A percentile compares a stretch with the other conserved stretches of the same genome.
Conservation (phyloP, 2,329 filamentous ascomycete genomes). For the Tetracladium maxilliforme region DNA sequence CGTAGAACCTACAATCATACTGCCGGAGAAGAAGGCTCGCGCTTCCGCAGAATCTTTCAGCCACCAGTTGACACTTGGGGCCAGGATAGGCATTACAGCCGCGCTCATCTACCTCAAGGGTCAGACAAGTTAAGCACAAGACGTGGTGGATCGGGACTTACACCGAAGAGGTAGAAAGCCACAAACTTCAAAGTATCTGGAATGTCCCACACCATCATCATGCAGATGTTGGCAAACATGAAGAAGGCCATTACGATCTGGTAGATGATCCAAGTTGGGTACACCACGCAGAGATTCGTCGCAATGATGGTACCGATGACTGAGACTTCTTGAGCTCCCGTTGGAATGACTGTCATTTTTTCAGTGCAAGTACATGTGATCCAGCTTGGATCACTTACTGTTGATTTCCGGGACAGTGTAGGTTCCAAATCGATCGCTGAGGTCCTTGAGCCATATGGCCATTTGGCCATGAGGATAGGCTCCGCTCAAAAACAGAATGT, state of each 20-base stretch:
- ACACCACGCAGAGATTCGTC: slow-evolving; percentile 16
- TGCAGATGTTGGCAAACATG: slow-evolving; percentile 11
- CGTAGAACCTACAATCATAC: no score
- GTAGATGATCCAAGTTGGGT: slow-evolving; percentile 17
- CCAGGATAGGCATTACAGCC: slow-evolving; percentile 12
- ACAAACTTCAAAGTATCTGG: slow-evolving; percentile 10
- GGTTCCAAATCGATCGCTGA: no score
- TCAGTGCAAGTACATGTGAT: no score
- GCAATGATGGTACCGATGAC: slow-evolving; percentile 11
- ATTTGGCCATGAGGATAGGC: slow-evolving; percentile 12
- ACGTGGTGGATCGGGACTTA: slow-evolving; percentile 2
- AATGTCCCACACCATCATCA: slow-evolving; percentile 14
- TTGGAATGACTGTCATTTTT: no score
- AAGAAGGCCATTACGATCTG: slow-evolving; percentile 7
- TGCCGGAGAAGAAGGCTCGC: slow-evolving; percentile 15
- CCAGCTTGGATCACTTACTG: no score
- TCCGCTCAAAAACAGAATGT: slow-evolving; percentile 11
- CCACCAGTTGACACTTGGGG: slow-evolving; percentile 12
- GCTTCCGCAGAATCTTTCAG: slow-evolving; percentile 14
- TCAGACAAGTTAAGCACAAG: slow-evolving; percentile 8
- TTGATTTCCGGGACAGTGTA: slow-evolving; percentile 16
- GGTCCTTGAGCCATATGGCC: slow-evolving; percentile 9
- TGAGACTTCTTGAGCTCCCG: slow-evolving; percentile 12
- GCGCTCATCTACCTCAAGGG: slow-evolving; percentile 11
- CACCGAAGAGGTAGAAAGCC: no score